Evolutionary conservation across 495 filamentous ascomycete species (phyloP).

Genomic region (Lindgomyces ingoldianus): DNA sequence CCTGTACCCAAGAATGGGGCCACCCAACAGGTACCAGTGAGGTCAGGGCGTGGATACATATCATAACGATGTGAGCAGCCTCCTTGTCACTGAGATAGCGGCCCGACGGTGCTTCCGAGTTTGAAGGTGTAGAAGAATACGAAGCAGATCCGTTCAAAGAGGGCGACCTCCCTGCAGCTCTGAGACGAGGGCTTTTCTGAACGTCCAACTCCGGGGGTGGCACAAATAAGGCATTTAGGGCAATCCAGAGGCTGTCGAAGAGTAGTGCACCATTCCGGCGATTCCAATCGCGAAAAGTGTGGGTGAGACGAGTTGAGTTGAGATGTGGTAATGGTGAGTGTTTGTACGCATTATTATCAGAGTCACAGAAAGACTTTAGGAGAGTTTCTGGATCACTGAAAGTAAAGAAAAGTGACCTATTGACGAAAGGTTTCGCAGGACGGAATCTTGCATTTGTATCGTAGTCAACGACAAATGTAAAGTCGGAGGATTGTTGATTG

Average conservation of each 20-base stretch:
- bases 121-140: not conserved
- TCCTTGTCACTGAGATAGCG: slow-evolving; percentile 54
- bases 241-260: slow-evolving; percentile 76
- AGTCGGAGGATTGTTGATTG: slow-evolving; percentile 1
- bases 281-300: slow-evolving; percentile 39
- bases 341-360: slow-evolving; percentile 32
- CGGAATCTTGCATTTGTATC: slow-evolving; percentile 20
- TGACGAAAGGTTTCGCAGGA: slow-evolving; percentile 54
- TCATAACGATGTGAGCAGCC: slow-evolving; percentile 57
- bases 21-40: slow-evolving; percentile 53
- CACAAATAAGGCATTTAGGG: slow-evolving; percentile 66
- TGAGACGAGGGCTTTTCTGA: slow-evolving; percentile 39
- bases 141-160: not conserved
- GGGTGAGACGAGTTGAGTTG: slow-evolving; percentile 52
- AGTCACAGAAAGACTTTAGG: slow-evolving; percentile 63
- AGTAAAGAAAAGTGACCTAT: slow-evolving; percentile 74
- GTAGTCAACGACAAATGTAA: slow-evolving; percentile 27
- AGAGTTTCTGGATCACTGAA: slow-evolving; percentile 66
- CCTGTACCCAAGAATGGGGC: slow-evolving; percentile 51
- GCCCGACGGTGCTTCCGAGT: not conserved
- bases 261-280: slow-evolving; percentile 52
- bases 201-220: slow-evolving; percentile 59
- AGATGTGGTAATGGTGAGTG: slow-evolving; percentile 35
- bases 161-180: slow-evolving; percentile 11
- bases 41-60: slow-evolving; percentile 60